Conservation (phyloP, 2,329 filamentous ascomycete species). For the Thyridium curvatum region DNA sequence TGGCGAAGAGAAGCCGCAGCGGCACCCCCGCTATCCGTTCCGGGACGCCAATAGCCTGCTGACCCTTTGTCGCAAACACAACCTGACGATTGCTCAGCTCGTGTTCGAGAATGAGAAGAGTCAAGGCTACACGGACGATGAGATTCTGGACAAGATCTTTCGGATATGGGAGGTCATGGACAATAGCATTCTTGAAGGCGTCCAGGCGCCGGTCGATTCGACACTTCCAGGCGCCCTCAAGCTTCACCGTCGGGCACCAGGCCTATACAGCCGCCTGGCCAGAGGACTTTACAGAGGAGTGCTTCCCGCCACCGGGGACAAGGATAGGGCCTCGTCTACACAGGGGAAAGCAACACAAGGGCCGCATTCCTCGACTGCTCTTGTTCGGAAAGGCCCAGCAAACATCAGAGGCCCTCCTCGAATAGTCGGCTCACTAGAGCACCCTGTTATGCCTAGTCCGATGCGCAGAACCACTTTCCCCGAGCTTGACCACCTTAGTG, state of each 20-base stretch:
- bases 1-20: conserved; percentile 7
- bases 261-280: conserved; percentile 35
- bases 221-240: conserved; percentile 40
- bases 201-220: conserved; percentile 34
- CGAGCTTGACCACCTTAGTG: conserved; percentile 43
- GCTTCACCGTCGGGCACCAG: conserved; percentile 38
- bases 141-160: conserved; percentile 39
- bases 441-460: conserved; percentile 39
- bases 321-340: conserved; percentile 1
- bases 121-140: conserved; percentile 41
- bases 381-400: conserved; percentile 9
- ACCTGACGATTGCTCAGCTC: conserved; percentile 43
- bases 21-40: conserved; percentile 38
- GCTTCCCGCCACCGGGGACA: conserved; percentile 6
- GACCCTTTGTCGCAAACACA: conserved; percentile 40
- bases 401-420: conserved; percentile 21
- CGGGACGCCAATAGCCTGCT: conserved; percentile 38
- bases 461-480: conserved; percentile 39
- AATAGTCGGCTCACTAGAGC: conserved; percentile 36
- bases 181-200: conserved; percentile 41
- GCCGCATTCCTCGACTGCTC: conserved; percentile 6
- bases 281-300: conserved; percentile 33
- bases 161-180: conserved; percentile 48
- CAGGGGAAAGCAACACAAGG: conserved; percentile 1
- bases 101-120: conserved; percentile 48